These are phyloP conservation scores for Coelastrella sp. DNA, from an alignment of 139 green algal genomes.

Conservation along the genomic window DNA sequence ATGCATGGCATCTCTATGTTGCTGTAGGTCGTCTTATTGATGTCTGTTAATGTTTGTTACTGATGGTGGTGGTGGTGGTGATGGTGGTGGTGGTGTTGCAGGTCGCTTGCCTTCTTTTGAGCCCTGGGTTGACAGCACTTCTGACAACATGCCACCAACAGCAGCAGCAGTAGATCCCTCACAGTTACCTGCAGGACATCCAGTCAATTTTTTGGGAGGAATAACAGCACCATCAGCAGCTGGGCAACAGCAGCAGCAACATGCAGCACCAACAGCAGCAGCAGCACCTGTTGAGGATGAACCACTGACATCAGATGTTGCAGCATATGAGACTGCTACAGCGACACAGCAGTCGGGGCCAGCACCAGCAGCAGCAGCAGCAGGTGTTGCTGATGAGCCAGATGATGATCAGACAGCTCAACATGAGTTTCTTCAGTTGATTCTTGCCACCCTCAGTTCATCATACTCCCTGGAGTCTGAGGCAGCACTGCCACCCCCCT, in stretches of 20 bases:
- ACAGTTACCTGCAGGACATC: conserved; percentile 7
- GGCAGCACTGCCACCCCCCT: neutral
- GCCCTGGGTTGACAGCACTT: neutral
- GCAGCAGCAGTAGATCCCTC: neutral
- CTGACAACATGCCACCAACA: too few relatives aligned
- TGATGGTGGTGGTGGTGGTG: too few relatives aligned
- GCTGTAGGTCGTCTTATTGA: too few relatives aligned
- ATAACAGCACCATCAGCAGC: too few relatives aligned
- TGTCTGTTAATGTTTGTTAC: neutral
- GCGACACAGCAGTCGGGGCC: neutral
- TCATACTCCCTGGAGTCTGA: conserved; percentile 4
- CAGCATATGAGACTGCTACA: neutral
- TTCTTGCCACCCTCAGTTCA: conserved; percentile 8
- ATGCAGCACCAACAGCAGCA: neutral
- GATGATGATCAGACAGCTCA: conserved; percentile 5
- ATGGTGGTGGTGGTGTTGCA: neutral
- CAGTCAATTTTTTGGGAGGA: neutral
- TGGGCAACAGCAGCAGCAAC: too few relatives aligned
- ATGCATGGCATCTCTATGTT: too few relatives aligned
- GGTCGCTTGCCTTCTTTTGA: neutral
- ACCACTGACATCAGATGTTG: neutral
- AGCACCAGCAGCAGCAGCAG: conserved; percentile 9
- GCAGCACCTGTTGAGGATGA: neutral
- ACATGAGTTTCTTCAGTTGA: conserved; percentile 34
- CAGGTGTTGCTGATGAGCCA: neutral